Conservation (phyloP, 148 eudicot genomes). For the Rhododendron ovatum region DNA sequence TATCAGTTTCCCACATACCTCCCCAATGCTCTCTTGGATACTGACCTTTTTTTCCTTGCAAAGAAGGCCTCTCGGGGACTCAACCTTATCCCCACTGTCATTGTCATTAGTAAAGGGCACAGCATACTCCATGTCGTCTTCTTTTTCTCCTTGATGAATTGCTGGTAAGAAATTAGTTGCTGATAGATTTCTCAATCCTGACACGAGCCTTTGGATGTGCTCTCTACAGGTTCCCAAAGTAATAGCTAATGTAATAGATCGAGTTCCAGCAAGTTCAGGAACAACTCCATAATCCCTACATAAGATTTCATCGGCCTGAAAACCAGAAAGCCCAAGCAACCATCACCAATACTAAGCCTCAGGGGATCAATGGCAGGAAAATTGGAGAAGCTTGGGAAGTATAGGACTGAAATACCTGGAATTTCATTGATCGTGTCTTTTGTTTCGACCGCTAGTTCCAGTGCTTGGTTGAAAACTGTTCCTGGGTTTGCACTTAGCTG, state of each 20-base stretch:
- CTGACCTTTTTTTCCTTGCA: constrained; percentile 45
- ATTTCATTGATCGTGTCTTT: constrained; percentile 32
- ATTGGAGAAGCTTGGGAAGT: constrained; percentile 20
- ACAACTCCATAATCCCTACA: constrained; percentile 45
- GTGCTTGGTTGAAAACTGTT: constrained; percentile 33
- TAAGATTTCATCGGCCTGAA: constrained; percentile 57
- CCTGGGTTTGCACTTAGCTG: constrained; percentile 40
- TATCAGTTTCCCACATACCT: constrained; percentile 81
- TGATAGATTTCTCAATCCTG: constrained; percentile 54
- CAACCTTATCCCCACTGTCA: constrained; percentile 36
- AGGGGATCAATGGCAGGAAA: constrained; percentile 50
- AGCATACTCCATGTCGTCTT: not conserved
- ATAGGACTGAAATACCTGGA: constrained; percentile 47
- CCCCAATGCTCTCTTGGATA: constrained; percentile 43
- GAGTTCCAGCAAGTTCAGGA: constrained; percentile 53
- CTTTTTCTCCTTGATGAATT: not conserved
- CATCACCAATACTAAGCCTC: constrained; percentile 46
- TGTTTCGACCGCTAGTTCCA: constrained; percentile 45
- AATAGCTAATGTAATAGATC: constrained; percentile 53
- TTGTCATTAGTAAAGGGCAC: constrained; percentile 1
- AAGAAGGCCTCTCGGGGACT: constrained; percentile 77
- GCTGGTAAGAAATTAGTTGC: not conserved
- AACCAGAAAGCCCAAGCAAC: constrained; percentile 54
- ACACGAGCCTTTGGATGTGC: constrained; percentile 45
- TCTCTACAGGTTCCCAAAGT: constrained; percentile 60